A percentile compares a stretch with the other conserved stretches of the same genome.
These are phyloP conservation scores for Nicotiana benthamiana DNA, from an alignment of 257 asterid species.

Conservation along the genomic window DNA sequence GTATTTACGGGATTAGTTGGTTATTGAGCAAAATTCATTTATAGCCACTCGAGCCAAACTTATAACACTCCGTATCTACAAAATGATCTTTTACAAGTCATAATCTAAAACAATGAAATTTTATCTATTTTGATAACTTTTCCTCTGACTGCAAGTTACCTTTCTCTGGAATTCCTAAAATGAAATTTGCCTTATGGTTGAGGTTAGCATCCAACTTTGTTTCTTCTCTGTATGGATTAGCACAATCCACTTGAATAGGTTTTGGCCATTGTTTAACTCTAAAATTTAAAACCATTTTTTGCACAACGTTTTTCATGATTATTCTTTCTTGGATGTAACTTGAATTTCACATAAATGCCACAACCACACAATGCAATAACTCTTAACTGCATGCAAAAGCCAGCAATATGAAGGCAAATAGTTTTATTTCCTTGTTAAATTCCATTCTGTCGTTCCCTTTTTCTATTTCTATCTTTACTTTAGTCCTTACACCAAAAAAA, in stretches of 20 bases:
- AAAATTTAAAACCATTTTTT: no score
- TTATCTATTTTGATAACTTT: background rate
- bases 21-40: no score
- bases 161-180: background rate
- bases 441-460: no score
- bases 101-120: no score
- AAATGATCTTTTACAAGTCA: no score
- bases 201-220: constrained; percentile 1
- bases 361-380: background rate
- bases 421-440: background rate
- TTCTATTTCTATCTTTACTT: no score
- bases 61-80: no score
- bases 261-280: background rate
- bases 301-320: background rate
- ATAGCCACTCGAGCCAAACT: no score
- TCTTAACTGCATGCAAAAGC: background rate
- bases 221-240: background rate
- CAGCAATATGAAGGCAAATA: background rate
- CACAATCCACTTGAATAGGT: background rate
- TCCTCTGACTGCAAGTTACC: background rate
- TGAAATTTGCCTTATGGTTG: background rate
- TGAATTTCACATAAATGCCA: background rate
- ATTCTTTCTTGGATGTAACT: background rate
- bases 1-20: no score
- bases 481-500: no score